These are phyloP conservation scores for Stachybotrys echinatus DNA, from an alignment of 2,329 filamentous ascomycete species.

Conservation along the genomic window DNA sequence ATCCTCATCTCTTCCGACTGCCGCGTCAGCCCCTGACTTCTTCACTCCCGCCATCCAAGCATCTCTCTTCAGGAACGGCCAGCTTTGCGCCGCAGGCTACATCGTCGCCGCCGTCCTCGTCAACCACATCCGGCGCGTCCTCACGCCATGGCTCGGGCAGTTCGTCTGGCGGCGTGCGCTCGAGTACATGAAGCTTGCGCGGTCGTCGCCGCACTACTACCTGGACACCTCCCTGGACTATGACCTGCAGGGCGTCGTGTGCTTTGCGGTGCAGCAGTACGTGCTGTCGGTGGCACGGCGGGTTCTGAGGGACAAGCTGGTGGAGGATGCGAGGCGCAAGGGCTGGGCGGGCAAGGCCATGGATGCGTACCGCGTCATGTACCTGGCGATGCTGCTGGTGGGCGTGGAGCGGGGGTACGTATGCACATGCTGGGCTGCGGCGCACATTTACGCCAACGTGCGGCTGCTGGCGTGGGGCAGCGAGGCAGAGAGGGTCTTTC, in stretches of 20 bases:
- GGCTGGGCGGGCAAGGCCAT: not conserved
- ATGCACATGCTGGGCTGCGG: conserved; percentile 16
- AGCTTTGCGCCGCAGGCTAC: conserved; percentile 15
- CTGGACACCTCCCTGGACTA: conserved; percentile 17
- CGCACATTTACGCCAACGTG: conserved; percentile 19
- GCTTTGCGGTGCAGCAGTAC: conserved; percentile 1
- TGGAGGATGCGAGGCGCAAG: not conserved
- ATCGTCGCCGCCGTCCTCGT: conserved; percentile 28
- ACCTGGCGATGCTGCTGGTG: conserved; percentile 18
- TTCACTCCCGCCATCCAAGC: not conserved
- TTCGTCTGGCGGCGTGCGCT: conserved; percentile 23
- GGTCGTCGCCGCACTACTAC: conserved; percentile 27
- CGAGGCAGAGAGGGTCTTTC: conserved; percentile 6
- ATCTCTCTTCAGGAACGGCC: conserved; percentile 17
- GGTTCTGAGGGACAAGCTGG: conserved; percentile 1
- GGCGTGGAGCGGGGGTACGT: conserved; percentile 22
- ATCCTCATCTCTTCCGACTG: no score
- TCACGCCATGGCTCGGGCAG: conserved; percentile 21
- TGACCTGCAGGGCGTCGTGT: conserved; percentile 6
- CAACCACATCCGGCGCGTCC: conserved; percentile 32
- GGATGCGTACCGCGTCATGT: conserved; percentile 7
- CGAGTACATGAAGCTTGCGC: conserved; percentile 29
- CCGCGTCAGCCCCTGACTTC: not conserved
- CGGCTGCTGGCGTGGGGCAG: conserved; percentile 10
- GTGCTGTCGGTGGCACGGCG: not conserved